Conservation (phyloP, 495 filamentous ascomycete species). For the Cryomyces antarcticus region DNA sequence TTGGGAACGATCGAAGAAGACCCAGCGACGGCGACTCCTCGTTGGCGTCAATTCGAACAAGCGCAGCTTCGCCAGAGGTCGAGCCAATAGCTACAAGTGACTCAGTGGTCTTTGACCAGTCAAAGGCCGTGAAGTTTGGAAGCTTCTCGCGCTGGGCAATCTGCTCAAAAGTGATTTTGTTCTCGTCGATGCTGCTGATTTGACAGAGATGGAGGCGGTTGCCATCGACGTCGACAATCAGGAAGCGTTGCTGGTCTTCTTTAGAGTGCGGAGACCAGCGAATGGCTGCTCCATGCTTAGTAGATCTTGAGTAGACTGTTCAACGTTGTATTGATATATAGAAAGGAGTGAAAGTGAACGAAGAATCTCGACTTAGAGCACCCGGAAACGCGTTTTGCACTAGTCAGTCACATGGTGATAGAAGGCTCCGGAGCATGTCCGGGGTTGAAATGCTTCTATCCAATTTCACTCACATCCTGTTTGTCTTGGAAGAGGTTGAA, state of each 20-base stretch:
- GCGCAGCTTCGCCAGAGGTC: conserved; percentile 61
- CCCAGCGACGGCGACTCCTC: conserved; percentile 31
- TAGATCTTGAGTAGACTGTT: neutral
- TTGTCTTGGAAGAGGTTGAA: too few relatives aligned
- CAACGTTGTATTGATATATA: too few relatives aligned
- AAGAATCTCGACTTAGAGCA: too few relatives aligned
- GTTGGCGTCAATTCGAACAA: conserved; percentile 51
- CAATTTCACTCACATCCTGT: too few relatives aligned
- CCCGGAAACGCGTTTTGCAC: too few relatives aligned
- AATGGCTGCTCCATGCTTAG: conserved; percentile 45
- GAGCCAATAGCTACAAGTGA: conserved; percentile 72
- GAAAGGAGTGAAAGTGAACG: too few relatives aligned
- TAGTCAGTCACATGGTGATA: too few relatives aligned
- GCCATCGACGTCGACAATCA: conserved; percentile 65
- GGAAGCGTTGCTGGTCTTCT: conserved; percentile 43
- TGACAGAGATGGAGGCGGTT: conserved; percentile 64
- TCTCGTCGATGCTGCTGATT: conserved; percentile 36
- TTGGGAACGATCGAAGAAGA: conserved; percentile 40
- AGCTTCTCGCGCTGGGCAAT: conserved; percentile 57
- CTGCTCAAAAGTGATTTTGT: conserved; percentile 40
- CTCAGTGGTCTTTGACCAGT: conserved; percentile 72
- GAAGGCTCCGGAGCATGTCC: too few relatives aligned
- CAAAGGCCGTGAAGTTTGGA: conserved; percentile 75
- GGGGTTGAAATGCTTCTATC: too few relatives aligned
- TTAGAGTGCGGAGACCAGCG: conserved; percentile 73